Percentiles rank a stretch among this genome's conserved stretches.
These are phyloP conservation scores for Paraphoma sp. DNA, from an alignment of 2,329 filamentous ascomycete species.

Conservation along the genomic window DNA sequence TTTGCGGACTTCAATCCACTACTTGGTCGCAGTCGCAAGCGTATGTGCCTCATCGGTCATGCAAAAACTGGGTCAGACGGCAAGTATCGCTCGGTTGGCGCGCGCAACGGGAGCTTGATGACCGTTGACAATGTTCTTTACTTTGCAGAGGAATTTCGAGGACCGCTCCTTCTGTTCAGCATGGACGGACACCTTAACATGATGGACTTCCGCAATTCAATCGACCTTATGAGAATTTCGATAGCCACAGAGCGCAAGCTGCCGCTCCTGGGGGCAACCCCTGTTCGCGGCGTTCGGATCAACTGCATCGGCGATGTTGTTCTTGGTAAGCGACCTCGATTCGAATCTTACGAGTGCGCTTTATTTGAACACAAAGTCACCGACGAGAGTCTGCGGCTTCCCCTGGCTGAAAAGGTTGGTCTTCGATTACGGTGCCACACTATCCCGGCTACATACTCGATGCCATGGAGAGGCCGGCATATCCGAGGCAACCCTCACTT, in stretches of 20 bases:
- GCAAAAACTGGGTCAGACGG: background rate
- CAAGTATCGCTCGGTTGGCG: background rate
- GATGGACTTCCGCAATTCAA: background rate
- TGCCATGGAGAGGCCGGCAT: background rate
- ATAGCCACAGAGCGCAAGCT: background rate
- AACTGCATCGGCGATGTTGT: background rate
- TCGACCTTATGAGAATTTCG: background rate
- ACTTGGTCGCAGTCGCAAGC: too few species aligned
- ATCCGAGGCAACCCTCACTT: background rate
- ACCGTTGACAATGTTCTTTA: background rate
- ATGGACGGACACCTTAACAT: background rate
- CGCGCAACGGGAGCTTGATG: background rate
- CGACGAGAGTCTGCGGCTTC: background rate
- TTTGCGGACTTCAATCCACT: too few species aligned
- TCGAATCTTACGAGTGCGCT: background rate
- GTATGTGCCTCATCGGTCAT: too few species aligned
- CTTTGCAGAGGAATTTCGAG: background rate
- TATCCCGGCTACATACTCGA: background rate
- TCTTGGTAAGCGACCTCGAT: background rate
- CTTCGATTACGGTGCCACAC: background rate
- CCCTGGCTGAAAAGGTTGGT: background rate
- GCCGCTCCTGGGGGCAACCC: background rate
- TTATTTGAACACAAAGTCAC: background rate
- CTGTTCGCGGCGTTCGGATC: background rate
- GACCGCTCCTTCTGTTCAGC: background rate